These are phyloP conservation scores for Castanea mollissima DNA, from an alignment of 306 rosid genomes.

Conservation along the genomic window DNA sequence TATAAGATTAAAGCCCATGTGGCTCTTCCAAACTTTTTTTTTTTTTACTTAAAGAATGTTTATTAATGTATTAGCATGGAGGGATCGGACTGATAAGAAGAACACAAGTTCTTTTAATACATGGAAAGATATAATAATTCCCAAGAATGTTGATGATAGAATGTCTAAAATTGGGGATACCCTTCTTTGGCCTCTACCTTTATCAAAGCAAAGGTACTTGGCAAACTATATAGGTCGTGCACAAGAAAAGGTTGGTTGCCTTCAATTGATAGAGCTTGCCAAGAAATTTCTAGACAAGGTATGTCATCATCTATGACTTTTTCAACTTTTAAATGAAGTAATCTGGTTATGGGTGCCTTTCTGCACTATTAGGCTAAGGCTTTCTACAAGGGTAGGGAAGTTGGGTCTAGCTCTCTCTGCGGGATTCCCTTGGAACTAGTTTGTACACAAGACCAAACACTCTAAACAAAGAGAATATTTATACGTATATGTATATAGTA, in stretches of 20 bases:
- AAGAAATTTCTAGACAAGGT: constrained; percentile 84
- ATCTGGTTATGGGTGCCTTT: not conserved
- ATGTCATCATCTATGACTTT: constrained; percentile 20
- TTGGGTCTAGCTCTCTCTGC: too few relatives aligned
- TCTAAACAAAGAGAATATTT: too few relatives aligned
- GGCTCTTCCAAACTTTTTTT: not conserved
- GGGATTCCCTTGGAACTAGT: too few relatives aligned
- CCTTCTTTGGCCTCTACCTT: constrained; percentile 65
- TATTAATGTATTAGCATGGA: constrained; percentile 50
- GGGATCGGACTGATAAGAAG: constrained; percentile 93
- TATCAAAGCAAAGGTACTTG: constrained; percentile 72
- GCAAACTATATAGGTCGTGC: constrained; percentile 96
- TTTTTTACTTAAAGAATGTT: constrained; percentile 16
- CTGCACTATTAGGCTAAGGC: too few relatives aligned
- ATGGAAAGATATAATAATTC: constrained; percentile 95
- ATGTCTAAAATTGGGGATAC: constrained; percentile 54
- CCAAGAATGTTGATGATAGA: constrained; percentile 79
- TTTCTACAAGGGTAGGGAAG: too few relatives aligned
- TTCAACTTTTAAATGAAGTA: constrained; percentile 8
- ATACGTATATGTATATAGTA: too few relatives aligned
- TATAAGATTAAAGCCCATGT: too few relatives aligned
- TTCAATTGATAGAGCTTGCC: constrained; percentile 74
- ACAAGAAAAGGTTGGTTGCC: constrained; percentile 88
- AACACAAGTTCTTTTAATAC: constrained; percentile 84
- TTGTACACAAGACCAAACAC: too few relatives aligned